Base-by-base conservation (phyloP, 192 early-diverging fungal genomes). In the Podila clonocystis region DNA sequence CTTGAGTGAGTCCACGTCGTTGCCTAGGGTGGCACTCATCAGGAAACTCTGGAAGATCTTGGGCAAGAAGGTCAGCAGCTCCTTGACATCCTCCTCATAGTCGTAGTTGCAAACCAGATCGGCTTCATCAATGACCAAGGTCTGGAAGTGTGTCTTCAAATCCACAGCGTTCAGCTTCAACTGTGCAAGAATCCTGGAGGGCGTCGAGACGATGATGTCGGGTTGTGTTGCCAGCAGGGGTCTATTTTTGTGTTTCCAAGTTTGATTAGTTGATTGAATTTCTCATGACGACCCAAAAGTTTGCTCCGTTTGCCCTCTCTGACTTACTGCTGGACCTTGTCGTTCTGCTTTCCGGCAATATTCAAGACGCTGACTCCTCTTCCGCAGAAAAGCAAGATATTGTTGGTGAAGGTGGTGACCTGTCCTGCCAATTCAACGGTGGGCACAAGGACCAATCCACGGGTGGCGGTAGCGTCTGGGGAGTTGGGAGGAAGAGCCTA, bases 401-500 rank as follows among this genome's bases (percentile, higher is more conserved):
- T 91, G 33, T 90, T 89, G 52, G 96, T 74, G 59, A 94, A 90
- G 49, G 87, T 85, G 19, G 89, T 87, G 19, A 99, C 96, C 82
- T 99, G 98, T 75, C 94, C 95, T 13, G 98, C 95, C 62, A 99
- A 89, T 84, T 99, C 98, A 59, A 94, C 89, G 2, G 98, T 97
- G 13, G 98, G 98, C 6, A 99, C 97, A 36, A 99, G 84, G 38
- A 99, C 91, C 67, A 99, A 73, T 62, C 85, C 85, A 63, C 86
- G 79, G 20, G 82, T 87, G 12, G 84, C 74, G 33, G 73, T 66
- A 28, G 70, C 67, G 30, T 75, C 82, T 34, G 78, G 70, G 2
- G 82, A 79, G 57, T 75, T 84, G 28, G 74, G 67, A 20, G 72
- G 66, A 49, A 83, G 65, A 30, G 82, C 68, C 85, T 86, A 67